Percentiles rank a stretch among this genome's conserved stretches.
Conservation (phyloP, 768 basidiomycete species). For the Dacryopinax primogenitus region DNA sequence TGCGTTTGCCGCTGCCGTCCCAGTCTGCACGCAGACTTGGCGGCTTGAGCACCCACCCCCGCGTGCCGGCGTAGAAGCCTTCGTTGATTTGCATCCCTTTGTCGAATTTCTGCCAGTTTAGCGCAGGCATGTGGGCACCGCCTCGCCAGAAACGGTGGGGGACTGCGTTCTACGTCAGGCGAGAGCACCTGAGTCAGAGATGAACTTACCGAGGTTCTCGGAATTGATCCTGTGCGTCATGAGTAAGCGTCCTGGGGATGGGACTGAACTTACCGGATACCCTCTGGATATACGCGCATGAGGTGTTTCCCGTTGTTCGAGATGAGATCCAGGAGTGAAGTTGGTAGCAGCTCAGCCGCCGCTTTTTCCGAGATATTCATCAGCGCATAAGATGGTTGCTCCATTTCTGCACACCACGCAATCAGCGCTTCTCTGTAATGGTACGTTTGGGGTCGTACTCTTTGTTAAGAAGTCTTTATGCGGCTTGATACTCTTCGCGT, state of each 20-base stretch:
- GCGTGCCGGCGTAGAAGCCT: conserved; percentile 45
- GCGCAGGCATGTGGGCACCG: background rate
- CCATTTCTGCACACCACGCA: background rate
- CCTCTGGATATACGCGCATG: conserved; percentile 46
- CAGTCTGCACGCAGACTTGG: conserved; percentile 14
- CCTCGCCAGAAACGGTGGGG: background rate
- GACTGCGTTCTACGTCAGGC: background rate
- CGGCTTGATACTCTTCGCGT: conserved; percentile 52
- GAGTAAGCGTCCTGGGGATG: background rate
- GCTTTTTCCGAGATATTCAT: conserved; percentile 50
- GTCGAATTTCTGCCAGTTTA: conserved; percentile 12
- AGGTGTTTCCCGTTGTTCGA: conserved; percentile 35
- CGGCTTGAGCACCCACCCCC: conserved; percentile 46
- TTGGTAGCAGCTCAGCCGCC: conserved; percentile 32
- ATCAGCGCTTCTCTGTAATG: background rate
- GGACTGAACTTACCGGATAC: conserved; percentile 29
- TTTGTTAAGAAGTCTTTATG: conserved; percentile 37
- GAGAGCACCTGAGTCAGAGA: background rate
- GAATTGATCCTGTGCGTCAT: background rate
- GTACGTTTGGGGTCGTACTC: conserved; percentile 23
- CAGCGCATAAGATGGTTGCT: conserved; percentile 36
- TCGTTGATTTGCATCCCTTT: conserved; percentile 46
- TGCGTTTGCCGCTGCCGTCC: conserved; percentile 5
- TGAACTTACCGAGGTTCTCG: background rate
- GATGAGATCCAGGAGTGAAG: conserved; percentile 26